phyloP scores from a whole-genome alignment of 768 basidiomycete genomes.

The Phlegmacium glaucopus region DNA sequence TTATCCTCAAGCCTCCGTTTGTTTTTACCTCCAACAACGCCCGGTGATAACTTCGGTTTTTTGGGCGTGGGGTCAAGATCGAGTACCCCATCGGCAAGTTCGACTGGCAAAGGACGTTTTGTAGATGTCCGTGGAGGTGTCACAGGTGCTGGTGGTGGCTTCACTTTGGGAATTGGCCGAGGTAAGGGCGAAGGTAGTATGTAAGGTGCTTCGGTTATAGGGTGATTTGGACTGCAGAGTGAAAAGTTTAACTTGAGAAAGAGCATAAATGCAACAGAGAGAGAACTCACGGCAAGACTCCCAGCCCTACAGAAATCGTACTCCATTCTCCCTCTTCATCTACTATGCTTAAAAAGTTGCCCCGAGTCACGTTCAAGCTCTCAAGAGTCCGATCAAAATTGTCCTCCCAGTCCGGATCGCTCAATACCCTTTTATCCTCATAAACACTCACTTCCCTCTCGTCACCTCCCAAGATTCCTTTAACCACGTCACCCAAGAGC shows the following conservation, averaged over 20 bases:
- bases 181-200: constrained; percentile 69
- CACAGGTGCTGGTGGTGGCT: constrained; percentile 35
- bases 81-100: constrained; percentile 50
- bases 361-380: constrained; percentile 73
- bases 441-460: constrained; percentile 73
- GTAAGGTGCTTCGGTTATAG: constrained; percentile 45
- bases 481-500: constrained; percentile 70
- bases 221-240: constrained; percentile 50
- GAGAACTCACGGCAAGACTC: constrained; percentile 66
- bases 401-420: constrained; percentile 93
- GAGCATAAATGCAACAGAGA: background rate
- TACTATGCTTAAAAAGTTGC: constrained; percentile 84
- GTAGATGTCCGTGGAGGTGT: constrained; percentile 39
- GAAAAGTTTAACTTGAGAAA: background rate
- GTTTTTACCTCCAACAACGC: constrained; percentile 8
- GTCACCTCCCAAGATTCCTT: constrained; percentile 58
- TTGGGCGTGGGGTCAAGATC: constrained; percentile 60
- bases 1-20: constrained; percentile 22
- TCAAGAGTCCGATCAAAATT: constrained; percentile 79
- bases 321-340: constrained; percentile 82
- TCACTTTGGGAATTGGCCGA: constrained; percentile 42
- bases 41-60: constrained; percentile 35
- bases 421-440: constrained; percentile 82
- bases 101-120: constrained; percentile 57
- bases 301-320: constrained; percentile 69